Conservation (phyloP, 2,329 filamentous ascomycete species). For the Tolypocladium cylindrosporum region DNA sequence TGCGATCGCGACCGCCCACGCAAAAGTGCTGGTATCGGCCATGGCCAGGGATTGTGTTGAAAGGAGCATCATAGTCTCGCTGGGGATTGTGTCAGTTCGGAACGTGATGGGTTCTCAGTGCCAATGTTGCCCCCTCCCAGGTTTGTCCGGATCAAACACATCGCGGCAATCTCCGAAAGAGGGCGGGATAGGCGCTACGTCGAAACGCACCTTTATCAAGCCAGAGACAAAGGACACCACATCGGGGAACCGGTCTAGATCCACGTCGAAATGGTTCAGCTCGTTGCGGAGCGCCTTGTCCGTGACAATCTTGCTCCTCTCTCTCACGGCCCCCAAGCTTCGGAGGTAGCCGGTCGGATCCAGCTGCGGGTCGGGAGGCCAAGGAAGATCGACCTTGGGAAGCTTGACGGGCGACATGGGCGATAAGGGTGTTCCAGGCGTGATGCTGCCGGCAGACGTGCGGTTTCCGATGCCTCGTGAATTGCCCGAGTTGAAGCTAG, state of each 20-base stretch:
- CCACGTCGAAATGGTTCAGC: slow-evolving; percentile 79
- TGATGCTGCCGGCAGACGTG: slow-evolving; percentile 38
- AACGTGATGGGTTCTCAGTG: neutral
- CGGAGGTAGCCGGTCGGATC: slow-evolving; percentile 86
- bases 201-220: slow-evolving; percentile 71
- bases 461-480: slow-evolving; percentile 40
- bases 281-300: slow-evolving; percentile 69
- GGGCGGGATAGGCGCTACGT: neutral
- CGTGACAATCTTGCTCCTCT: slow-evolving; percentile 63
- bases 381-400: slow-evolving; percentile 71
- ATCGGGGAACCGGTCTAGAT: slow-evolving; percentile 72
- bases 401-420: slow-evolving; percentile 45
- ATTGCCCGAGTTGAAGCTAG: slow-evolving; percentile 40
- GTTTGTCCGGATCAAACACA: neutral
- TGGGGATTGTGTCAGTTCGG: slow-evolving; percentile 11
- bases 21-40: slow-evolving; percentile 78
- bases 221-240: slow-evolving; percentile 82
- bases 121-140: neutral
- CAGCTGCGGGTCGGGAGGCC: slow-evolving; percentile 74
- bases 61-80: slow-evolving; percentile 47
- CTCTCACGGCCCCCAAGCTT: slow-evolving; percentile 80
- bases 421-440: slow-evolving; percentile 36
- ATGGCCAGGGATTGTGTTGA: slow-evolving; percentile 67
- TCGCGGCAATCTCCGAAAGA: neutral
- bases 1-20: slow-evolving; percentile 65